phyloP scores from a whole-genome alignment of 176 grass and related monocot genomes.

The Elaeis guineensis region DNA sequence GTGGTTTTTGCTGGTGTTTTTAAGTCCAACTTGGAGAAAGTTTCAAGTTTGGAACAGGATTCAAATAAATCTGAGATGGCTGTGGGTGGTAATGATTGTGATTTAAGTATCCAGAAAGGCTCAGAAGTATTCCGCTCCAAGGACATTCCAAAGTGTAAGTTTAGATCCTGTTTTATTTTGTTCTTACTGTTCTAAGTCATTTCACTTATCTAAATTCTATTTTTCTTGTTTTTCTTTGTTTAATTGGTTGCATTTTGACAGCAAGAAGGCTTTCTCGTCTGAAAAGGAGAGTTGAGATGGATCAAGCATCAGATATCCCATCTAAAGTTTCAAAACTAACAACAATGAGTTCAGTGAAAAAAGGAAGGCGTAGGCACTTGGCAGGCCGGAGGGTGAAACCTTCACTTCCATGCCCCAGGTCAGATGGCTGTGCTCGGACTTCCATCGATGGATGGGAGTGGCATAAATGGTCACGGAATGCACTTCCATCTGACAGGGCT shows the following conservation, averaged over 20 bases:
- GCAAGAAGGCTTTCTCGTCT: constrained; percentile 41
- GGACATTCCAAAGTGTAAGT: constrained; percentile 58
- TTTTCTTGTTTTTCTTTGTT: constrained; percentile 8
- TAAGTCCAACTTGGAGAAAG: constrained; percentile 5
- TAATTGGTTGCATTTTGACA: constrained; percentile 23
- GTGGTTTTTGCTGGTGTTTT: not conserved
- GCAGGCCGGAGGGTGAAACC: constrained; percentile 34
- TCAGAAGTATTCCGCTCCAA: constrained; percentile 22
- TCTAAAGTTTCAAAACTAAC: constrained; percentile 8
- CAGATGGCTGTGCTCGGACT: constrained; percentile 77
- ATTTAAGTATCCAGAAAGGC: constrained; percentile 27
- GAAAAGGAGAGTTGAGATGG: constrained; percentile 39
- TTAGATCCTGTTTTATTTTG: not conserved
- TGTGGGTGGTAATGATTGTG: constrained; percentile 16
- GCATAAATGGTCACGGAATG: constrained; percentile 76
- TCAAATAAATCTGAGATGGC: constrained; percentile 15
- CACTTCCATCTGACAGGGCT: constrained; percentile 62
- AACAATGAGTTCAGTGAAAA: constrained; percentile 30
- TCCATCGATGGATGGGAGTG: constrained; percentile 84
- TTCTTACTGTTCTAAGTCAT: no score
- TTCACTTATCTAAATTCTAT: no score
- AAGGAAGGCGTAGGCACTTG: constrained; percentile 38
- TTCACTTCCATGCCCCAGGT: constrained; percentile 48
- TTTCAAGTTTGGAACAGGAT: constrained; percentile 27
- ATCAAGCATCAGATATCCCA: constrained; percentile 15